These are phyloP conservation scores for Solanum phureja DNA, from an alignment of 257 asterid species.

Conservation along the genomic window DNA sequence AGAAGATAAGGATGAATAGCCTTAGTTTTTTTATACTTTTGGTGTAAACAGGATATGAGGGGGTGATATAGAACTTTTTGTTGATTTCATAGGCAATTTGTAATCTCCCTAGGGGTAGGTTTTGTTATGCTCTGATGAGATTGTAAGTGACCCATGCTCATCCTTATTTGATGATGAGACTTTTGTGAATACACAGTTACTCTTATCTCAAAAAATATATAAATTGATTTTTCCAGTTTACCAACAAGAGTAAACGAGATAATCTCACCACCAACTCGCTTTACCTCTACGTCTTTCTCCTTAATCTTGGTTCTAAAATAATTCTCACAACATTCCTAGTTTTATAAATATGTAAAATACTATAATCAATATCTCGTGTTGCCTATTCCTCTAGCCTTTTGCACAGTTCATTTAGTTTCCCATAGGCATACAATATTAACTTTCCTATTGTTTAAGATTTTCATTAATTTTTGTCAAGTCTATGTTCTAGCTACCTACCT, in stretches of 20 bases:
- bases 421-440: neutral
- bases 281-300: neutral
- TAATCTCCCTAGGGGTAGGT: neutral
- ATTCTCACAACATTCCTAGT: neutral
- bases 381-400: neutral
- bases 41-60: neutral
- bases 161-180: neutral
- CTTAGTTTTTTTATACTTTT: too few species aligned
- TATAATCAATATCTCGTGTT: neutral
- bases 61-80: neutral
- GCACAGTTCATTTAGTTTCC: neutral
- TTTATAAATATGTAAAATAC: too few species aligned
- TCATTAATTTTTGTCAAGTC: neutral
- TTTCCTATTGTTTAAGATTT: neutral
- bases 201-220: neutral
- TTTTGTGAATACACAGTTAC: neutral
- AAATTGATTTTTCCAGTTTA: neutral
- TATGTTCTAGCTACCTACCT: neutral
- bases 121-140: neutral
- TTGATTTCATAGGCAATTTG: neutral
- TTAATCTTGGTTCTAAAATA: neutral
- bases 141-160: neutral
- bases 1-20: neutral
- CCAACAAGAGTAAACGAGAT: neutral
- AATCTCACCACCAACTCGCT: neutral